Percentiles rank a stretch among this genome's conserved stretches.
phyloP scores from a whole-genome alignment of 306 rosid genomes.

The Inga leiocalycina region DNA sequence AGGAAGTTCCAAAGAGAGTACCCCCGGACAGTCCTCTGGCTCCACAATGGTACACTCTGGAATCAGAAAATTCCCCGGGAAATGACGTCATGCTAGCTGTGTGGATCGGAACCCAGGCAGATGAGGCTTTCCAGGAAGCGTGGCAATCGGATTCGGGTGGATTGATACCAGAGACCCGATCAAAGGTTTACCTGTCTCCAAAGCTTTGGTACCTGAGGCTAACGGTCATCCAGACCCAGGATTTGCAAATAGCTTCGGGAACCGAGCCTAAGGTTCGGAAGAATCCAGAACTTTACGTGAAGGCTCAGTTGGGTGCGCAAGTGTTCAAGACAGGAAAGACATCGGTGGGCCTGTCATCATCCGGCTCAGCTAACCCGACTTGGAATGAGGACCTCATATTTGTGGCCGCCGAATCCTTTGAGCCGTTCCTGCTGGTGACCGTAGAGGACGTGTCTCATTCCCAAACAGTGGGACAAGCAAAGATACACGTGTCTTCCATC shows the following conservation, averaged over 20 bases:
- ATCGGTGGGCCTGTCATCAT: slow-evolving; percentile 40
- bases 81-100: slow-evolving; percentile 88
- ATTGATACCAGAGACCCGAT: slow-evolving; percentile 78
- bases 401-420: slow-evolving; percentile 88
- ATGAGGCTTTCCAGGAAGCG: slow-evolving; percentile 89
- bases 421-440: slow-evolving; percentile 62
- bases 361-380: slow-evolving; percentile 58
- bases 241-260: slow-evolving; percentile 56
- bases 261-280: slow-evolving; percentile 55
- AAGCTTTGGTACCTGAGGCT: slow-evolving; percentile 89
- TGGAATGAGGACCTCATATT: slow-evolving; percentile 85
- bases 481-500: slow-evolving; percentile 66
- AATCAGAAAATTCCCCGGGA: slow-evolving; percentile 57
- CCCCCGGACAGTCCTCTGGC: slow-evolving; percentile 93
- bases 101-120: slow-evolving; percentile 86
- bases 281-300: slow-evolving; percentile 61
- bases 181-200: slow-evolving; percentile 90
- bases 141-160: slow-evolving; percentile 96
- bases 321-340: slow-evolving; percentile 68
- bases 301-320: slow-evolving; percentile 78
- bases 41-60: slow-evolving; percentile 92
- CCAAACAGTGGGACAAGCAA: slow-evolving; percentile 53
- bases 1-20: slow-evolving; percentile 78
- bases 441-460: slow-evolving; percentile 58
- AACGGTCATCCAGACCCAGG: slow-evolving; percentile 97